These are phyloP conservation scores for Prunus yedoensis DNA, from an alignment of 331 rosid species.

Conservation along the genomic window DNA sequence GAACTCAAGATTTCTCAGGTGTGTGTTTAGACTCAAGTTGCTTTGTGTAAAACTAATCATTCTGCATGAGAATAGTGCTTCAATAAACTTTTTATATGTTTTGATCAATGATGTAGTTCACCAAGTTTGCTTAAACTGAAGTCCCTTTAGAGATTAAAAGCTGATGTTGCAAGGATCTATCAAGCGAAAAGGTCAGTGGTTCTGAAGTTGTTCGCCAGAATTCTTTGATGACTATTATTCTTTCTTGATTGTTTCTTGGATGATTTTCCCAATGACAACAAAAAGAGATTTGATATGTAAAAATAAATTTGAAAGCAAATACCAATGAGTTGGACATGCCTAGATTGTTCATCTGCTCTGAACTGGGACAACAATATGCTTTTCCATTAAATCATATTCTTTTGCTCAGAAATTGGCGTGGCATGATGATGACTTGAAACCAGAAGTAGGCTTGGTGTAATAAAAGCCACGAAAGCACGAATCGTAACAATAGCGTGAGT, in stretches of 20 bases:
- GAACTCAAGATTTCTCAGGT: constrained; percentile 95
- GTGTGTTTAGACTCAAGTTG: not conserved
- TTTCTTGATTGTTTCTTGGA: not conserved
- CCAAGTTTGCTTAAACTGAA: constrained; percentile 78
- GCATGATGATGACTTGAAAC: too few relatives aligned
- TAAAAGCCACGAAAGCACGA: too few relatives aligned
- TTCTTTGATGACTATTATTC: not conserved
- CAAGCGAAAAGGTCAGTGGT: constrained; percentile 33
- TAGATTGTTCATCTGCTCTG: too few relatives aligned
- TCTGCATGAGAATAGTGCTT: not conserved
- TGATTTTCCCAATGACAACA: not conserved
- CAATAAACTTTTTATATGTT: constrained; percentile 17
- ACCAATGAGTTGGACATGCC: not conserved
- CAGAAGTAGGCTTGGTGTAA: too few relatives aligned
- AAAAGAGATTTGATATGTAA: not conserved
- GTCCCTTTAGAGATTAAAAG: constrained; percentile 49
- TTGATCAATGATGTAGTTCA: constrained; percentile 51
- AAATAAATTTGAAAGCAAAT: not conserved
- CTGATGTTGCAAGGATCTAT: constrained; percentile 37
- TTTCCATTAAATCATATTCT: too few relatives aligned
- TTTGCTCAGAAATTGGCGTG: too few relatives aligned
- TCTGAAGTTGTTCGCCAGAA: not conserved
- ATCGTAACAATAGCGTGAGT: too few relatives aligned
- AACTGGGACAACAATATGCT: too few relatives aligned
- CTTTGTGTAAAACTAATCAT: constrained; percentile 11